Base-by-base conservation (phyloP, 169 alveolate species). In the Eimeria necatrix region DNA sequence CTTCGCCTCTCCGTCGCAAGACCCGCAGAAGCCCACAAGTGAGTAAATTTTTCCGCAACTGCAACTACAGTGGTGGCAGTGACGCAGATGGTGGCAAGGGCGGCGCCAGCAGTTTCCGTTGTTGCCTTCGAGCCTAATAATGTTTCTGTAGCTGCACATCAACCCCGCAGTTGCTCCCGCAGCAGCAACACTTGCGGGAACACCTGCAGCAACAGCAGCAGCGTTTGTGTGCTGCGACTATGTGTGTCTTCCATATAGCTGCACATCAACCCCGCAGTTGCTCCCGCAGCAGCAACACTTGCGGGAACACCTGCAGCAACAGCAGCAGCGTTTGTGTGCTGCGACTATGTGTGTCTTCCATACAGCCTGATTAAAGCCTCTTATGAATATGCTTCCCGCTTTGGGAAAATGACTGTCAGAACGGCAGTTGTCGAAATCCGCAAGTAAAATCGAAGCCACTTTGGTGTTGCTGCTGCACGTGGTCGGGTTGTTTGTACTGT, bases 381-480 rank as follows among this genome's bases (percentile, higher is more conserved):
- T 2, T 97, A 97, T 93, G 98, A 97, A 52, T 97, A 97, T 56
- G 94, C 97, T 56, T 84, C 97, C 46, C 96, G 98, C 52, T 97
- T 97, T 94, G 98, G 98, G 59, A 97, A 96, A 61, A 88, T 97
- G 76, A 96, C 95, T 83, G 96, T 93, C 78, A 96, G 98, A 60
- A 97, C 96, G 18, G 97, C 98, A 59, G 97, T 97, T 56, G 98
- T 97, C 87, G 97, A 97, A 86, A 95, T 97, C 61, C 95, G 98
- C 96, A 97, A 96, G 98, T 97, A 95, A 49, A 97, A 90, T 24
- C 46, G 49, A 20, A n/a, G 14, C 52, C 41, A 10, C 53, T 10
- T 20, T 2, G 51, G 18, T 16, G 59, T 12, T 14, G 59, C 78
- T 5, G 4, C 80, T 4, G 61, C 41, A 32, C 41, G 0, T 32